Conservation (phyloP, 2,329 filamentous ascomycete genomes). For the Cordyceps militaris region DNA sequence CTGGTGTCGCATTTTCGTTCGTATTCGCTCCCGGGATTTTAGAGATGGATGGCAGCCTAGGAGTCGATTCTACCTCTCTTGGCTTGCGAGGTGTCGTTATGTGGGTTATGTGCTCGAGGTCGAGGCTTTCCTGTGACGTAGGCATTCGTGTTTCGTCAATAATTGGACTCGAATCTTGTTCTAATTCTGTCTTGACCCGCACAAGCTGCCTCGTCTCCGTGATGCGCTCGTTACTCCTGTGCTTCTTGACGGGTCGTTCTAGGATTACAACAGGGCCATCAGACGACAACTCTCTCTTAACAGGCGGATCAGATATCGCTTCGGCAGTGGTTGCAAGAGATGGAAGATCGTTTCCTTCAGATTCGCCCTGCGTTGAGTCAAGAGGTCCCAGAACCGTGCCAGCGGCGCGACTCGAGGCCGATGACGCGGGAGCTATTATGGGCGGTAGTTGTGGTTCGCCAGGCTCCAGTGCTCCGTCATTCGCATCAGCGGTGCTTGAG, state of each 20-base stretch:
- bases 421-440: conserved; percentile 19
- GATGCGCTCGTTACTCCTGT: conserved; percentile 30
- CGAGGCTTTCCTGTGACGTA: conserved; percentile 49
- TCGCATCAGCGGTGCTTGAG: conserved; percentile 5
- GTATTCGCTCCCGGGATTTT: neutral
- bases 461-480: conserved; percentile 8
- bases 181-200: conserved; percentile 37
- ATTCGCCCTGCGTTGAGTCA: conserved; percentile 25
- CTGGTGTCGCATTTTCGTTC: conserved; percentile 10
- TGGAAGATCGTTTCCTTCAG: conserved; percentile 20
- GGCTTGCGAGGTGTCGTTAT: conserved; percentile 32
- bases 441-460: conserved; percentile 22
- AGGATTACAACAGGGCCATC: conserved; percentile 45
- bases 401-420: conserved; percentile 2
- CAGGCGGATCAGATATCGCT: conserved; percentile 11
- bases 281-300: conserved; percentile 50
- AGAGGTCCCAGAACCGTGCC: conserved; percentile 11
- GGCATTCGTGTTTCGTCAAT: conserved; percentile 14
- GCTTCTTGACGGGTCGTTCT: conserved; percentile 42
- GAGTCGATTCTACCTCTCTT: conserved; percentile 19
- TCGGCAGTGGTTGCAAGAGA: conserved; percentile 15
- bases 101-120: conserved; percentile 37
- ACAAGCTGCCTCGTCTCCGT: conserved; percentile 19
- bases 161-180: conserved; percentile 25
- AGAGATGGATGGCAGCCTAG: conserved; percentile 9